Evolutionary conservation across 1,139 yeast genomes (phyloP), one percentile per base, ranked within the genome.

Genomic region (Scheffersomyces parashehatae): DNA sequence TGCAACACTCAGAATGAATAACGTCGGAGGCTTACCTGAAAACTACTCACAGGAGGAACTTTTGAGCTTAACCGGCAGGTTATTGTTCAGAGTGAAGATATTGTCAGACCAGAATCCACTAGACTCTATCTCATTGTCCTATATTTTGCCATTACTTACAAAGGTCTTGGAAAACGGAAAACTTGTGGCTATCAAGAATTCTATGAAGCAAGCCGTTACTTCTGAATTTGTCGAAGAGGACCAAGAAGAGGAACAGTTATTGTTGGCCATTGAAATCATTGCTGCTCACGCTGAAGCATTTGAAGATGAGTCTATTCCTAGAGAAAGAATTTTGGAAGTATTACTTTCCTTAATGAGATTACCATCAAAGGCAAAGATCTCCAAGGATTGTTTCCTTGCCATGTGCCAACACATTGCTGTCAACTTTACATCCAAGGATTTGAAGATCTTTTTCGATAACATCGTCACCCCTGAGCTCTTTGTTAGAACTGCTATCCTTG

Each of bases 201-300:
- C 82, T 1, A 72, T 70, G 38, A 82, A 82, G 39, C 61, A 58
- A 43, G 72, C 63, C 1, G 77, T 70, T 30, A 79, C 73, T 46
- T 77, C 81, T 35, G 97, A 79, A 60, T 87, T 79, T 68, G 81
- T 73, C 30, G 85, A 85, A 48, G 95, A 87, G 58, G 95, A 88
- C 48, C 87, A 86, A 26, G 88, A 86, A 56, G 98, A 91, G 61
- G 98, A 91, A 61, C 95, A 88, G 53, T 68, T 89, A 38, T 67
- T 88, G 45, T 69, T 93, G 46, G 88, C 93, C 0, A 67, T 91
- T 51, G 96, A 90, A 56, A 82, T 90, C 40, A 71, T 93, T 35
- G 73, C 88, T 0, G 75, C 81, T 10, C 96, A 91, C 59, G 81
- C 91, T 12, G 95, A 85, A 52, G 79, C 78, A 15, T 86, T 89